Base-by-base conservation (phyloP, 352 stramenopile genomes). In the Globisporangium solare region DNA sequence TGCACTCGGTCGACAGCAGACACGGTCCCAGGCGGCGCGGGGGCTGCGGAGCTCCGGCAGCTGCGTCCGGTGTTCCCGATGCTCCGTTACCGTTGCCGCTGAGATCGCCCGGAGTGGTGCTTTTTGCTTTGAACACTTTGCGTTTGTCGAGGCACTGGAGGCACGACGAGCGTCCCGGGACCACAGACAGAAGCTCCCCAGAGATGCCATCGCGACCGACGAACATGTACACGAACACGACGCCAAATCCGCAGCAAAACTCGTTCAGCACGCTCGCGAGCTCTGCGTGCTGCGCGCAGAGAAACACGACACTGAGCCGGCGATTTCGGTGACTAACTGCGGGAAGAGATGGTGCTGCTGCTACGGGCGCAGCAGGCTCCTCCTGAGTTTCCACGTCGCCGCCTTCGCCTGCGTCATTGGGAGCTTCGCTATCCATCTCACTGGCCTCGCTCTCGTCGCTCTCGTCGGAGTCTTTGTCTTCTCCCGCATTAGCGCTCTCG, bases 141-240 rank as follows among this genome's bases (percentile, higher is more conserved):
- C 72, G 68, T 45, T 74, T 75, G 47, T 81, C 63, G 12, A 81
- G 56, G 59, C 72, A 78, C 56, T 79, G 62, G 6, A 84, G 51
- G 47, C 74, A 84, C 21, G 68, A 71, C 13, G 71, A 77, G 13
- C 53, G 49, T 0, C 74, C 70, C 0, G 70, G 72, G 6, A 68
- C 31, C 1, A 76, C 70, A 0, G 73, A 64, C 15, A 82, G 13
- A 17, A 74, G 56, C 20, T 76, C 61, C 3, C 74, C 72, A 6
- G 70, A 73, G 42, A 80, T 69, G 17, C 72, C 72, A 51, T 82
- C 59, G 17, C 12, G 21, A 4, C 70, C 67, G 20, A 67, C 61
- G 14, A 54, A 59, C 5, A 64, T 57, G 17, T 70, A 64, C 21
- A 79, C 63, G n/a, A 85, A 61, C 20, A 68, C 56, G 15, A 79